Evolutionary conservation across 2,329 filamentous ascomycete genomes (phyloP).

Genomic region (Endothia cerciana): DNA sequence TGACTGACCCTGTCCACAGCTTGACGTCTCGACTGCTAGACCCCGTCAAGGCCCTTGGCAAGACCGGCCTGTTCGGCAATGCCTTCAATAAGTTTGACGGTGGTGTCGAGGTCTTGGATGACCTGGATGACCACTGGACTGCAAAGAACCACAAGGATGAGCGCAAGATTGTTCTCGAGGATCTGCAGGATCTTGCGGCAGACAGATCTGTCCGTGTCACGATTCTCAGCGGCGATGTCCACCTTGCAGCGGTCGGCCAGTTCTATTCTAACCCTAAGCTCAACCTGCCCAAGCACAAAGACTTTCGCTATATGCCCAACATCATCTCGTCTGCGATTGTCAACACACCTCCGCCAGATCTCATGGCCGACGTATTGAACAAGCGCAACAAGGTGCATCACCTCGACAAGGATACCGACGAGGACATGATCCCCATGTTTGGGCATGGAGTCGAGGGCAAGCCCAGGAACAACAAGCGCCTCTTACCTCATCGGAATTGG

Average conservation of each 20-base stretch:
- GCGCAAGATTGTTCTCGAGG: slow-evolving; percentile 82
- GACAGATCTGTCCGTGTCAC: slow-evolving; percentile 92
- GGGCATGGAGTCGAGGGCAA: slow-evolving; percentile 87
- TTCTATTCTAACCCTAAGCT: slow-evolving; percentile 93
- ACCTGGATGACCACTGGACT: slow-evolving; percentile 96
- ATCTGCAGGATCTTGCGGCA: slow-evolving; percentile 89
- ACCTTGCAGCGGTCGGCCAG: slow-evolving; percentile 88
- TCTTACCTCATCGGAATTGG: slow-evolving; percentile 92
- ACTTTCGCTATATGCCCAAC: slow-evolving; percentile 97
- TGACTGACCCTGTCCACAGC: slow-evolving; percentile 42
- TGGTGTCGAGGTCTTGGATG: slow-evolving; percentile 87
- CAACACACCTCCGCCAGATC: slow-evolving; percentile 84
- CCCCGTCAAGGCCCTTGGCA: slow-evolving; percentile 85
- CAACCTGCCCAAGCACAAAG: slow-evolving; percentile 78
- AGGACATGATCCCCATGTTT: slow-evolving; percentile 96
- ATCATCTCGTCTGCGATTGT: slow-evolving; percentile 92
- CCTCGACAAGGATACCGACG: slow-evolving; percentile 78
- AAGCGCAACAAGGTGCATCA: slow-evolving; percentile 84
- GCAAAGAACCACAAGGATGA: slow-evolving; percentile 93
- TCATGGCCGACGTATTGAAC: slow-evolving; percentile 90
- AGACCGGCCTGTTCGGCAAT: slow-evolving; percentile 76
- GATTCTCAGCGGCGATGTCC: slow-evolving; percentile 90
- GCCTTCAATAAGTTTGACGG: slow-evolving; percentile 90
- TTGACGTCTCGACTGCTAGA: slow-evolving; percentile 85
- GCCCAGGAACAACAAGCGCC: slow-evolving; percentile 84